These are phyloP conservation scores for Fusarium coicis DNA, from an alignment of 2,329 filamentous ascomycete genomes.

Conservation along the genomic window DNA sequence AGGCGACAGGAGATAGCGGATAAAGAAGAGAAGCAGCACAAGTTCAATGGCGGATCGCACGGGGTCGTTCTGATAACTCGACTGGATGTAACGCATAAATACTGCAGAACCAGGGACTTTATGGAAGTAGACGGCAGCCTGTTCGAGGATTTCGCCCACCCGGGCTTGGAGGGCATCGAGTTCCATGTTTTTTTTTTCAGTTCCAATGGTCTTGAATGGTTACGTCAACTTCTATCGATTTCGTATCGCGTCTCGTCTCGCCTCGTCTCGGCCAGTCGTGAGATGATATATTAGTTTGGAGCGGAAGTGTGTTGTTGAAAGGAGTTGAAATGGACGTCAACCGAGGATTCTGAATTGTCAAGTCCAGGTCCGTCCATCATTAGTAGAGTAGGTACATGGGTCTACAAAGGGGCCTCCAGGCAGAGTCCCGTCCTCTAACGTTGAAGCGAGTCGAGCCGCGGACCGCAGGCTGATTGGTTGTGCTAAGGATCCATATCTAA, in stretches of 20 bases:
- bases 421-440: conserved; percentile 5
- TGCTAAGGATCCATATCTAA: background rate
- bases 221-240: background rate
- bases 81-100: conserved; percentile 92
- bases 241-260: background rate
- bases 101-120: conserved; percentile 94
- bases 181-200: conserved; percentile 61
- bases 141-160: conserved; percentile 62
- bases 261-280: background rate
- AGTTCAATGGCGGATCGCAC: conserved; percentile 93
- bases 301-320: background rate
- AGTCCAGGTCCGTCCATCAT: conserved; percentile 7
- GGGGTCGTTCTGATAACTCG: conserved; percentile 97
- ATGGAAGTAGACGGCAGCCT: conserved; percentile 77
- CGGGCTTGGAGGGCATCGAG: conserved; percentile 67
- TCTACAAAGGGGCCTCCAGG: conserved; percentile 30
- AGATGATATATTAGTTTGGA: background rate
- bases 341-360: background rate
- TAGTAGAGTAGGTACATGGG: background rate
- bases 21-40: conserved; percentile 92
- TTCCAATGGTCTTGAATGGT: background rate
- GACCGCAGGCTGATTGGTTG: conserved; percentile 17
- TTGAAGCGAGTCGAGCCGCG: background rate
- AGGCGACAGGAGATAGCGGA: conserved; percentile 90
- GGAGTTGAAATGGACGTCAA: background rate